A percentile compares a stretch with the other conserved stretches of the same genome.
Evolutionary conservation across 495 filamentous ascomycete species (phyloP).

Genomic region (Aspergillus sparsus): DNA sequence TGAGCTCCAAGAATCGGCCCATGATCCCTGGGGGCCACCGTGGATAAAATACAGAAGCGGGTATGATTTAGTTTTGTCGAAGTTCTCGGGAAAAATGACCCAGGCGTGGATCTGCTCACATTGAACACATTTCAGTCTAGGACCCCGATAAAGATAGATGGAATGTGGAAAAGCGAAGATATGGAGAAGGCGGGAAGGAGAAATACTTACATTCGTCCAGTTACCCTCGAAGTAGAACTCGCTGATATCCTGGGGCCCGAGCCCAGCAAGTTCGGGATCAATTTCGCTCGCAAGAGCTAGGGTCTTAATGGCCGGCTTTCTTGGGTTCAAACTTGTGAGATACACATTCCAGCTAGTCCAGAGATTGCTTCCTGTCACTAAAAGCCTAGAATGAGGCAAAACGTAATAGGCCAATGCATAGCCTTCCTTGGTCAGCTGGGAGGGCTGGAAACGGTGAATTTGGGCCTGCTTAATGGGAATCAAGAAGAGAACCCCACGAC

Average conservation of each 20-base stretch:
- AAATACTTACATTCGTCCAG: slow-evolving; percentile 34
- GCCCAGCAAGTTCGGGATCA: slow-evolving; percentile 34
- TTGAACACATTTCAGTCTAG: no score
- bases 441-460: slow-evolving; percentile 33
- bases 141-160: neutral
- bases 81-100: slow-evolving; percentile 48
- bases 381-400: slow-evolving; percentile 33
- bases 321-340: slow-evolving; percentile 28
- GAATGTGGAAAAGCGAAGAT: neutral
- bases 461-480: slow-evolving; percentile 31
- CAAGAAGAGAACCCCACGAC: slow-evolving; percentile 33
- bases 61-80: slow-evolving; percentile 49
- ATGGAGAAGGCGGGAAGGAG: neutral
- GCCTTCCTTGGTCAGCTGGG: slow-evolving; percentile 35
- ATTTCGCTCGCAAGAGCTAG: slow-evolving; percentile 40
- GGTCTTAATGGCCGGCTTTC: slow-evolving; percentile 28
- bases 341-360: slow-evolving; percentile 41
- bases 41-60: slow-evolving; percentile 54
- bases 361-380: slow-evolving; percentile 38
- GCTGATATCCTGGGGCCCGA: slow-evolving; percentile 35
- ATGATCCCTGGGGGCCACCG: slow-evolving; percentile 54
- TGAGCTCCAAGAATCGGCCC: slow-evolving; percentile 51
- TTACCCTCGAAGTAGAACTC: slow-evolving; percentile 43
- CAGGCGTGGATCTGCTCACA: slow-evolving; percentile 48
- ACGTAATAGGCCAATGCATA: slow-evolving; percentile 31